phyloP scores from a whole-genome alignment of 2,329 filamentous ascomycete species.

The Fonsecaea monophora region DNA sequence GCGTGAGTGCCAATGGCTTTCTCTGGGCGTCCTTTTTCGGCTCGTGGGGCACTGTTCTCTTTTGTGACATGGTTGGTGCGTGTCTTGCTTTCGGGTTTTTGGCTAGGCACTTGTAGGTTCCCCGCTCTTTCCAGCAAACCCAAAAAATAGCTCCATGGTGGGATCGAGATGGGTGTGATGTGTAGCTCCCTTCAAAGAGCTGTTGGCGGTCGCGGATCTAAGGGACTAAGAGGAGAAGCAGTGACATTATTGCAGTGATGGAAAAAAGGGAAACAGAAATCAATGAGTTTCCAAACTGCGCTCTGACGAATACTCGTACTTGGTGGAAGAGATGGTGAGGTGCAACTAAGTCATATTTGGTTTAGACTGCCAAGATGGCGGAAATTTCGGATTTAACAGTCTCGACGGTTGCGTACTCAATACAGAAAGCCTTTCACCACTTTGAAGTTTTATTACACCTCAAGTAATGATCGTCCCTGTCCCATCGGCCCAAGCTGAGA shows the following conservation, averaged over 20 bases:
- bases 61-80: constrained; percentile 13
- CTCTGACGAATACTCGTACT: not conserved
- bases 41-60: constrained; percentile 5
- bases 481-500: not conserved
- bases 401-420: not conserved
- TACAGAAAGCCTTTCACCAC: not conserved
- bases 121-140: not conserved
- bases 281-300: not conserved
- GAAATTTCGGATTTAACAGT: not conserved
- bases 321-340: not conserved
- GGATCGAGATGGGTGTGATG: not conserved
- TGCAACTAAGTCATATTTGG: not conserved
- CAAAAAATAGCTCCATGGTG: not conserved
- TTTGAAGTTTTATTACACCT: not conserved
- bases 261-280: not conserved
- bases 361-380: not conserved
- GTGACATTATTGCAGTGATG: not conserved
- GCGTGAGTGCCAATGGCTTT: constrained; percentile 8
- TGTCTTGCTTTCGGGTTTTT: constrained; percentile 15
- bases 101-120: constrained; percentile 8
- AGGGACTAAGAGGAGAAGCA: not conserved
- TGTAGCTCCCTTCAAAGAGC: not conserved
- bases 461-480: not conserved
- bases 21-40: constrained; percentile 13
- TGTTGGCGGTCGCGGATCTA: not conserved